Percentiles rank a stretch among this genome's conserved stretches.
Conservation (phyloP, 225 moss, liverwort and hornwort genomes). For the Physcomitrellopsis africana region DNA sequence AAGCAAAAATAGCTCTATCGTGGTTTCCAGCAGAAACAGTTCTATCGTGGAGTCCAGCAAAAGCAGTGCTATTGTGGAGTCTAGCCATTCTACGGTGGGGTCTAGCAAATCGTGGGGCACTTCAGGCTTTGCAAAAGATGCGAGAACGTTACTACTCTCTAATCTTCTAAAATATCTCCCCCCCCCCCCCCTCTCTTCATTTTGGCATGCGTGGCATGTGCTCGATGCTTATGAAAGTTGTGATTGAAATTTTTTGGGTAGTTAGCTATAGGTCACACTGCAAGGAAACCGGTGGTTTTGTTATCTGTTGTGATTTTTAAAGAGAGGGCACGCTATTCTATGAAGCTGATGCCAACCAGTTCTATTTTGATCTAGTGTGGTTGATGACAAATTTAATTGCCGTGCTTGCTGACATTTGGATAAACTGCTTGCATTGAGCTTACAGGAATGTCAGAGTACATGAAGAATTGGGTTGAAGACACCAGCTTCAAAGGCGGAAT, state of each 20-base stretch:
- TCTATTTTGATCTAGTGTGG: not conserved
- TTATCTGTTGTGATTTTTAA: not conserved
- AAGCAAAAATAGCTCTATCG: conserved; percentile 11
- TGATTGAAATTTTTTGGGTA: not conserved
- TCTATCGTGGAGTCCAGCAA: not conserved
- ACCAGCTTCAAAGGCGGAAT: not conserved
- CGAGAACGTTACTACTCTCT: conserved; percentile 1
- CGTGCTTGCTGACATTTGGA: not conserved
- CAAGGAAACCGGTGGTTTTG: not conserved
- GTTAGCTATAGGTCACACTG: not conserved
- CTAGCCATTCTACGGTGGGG: not conserved
- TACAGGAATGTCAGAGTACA: conserved; percentile 17
- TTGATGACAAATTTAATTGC: no score
- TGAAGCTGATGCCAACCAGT: not conserved
- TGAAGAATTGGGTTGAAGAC: conserved; percentile 17
- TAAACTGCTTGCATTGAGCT: not conserved
- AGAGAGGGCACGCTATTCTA: not conserved
- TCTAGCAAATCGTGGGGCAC: conserved; percentile 14
- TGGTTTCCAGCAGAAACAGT: not conserved
- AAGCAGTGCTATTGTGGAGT: not conserved
- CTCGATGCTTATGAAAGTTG: not conserved
- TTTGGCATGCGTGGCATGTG: not conserved
- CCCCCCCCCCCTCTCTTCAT: no score
- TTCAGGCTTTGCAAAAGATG: not conserved
- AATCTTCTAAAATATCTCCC: not conserved